Evolutionary conservation across 768 basidiomycete genomes (phyloP), one percentile per base, ranked within the genome.

Genomic region (Paxillus ammoniavirescens): DNA sequence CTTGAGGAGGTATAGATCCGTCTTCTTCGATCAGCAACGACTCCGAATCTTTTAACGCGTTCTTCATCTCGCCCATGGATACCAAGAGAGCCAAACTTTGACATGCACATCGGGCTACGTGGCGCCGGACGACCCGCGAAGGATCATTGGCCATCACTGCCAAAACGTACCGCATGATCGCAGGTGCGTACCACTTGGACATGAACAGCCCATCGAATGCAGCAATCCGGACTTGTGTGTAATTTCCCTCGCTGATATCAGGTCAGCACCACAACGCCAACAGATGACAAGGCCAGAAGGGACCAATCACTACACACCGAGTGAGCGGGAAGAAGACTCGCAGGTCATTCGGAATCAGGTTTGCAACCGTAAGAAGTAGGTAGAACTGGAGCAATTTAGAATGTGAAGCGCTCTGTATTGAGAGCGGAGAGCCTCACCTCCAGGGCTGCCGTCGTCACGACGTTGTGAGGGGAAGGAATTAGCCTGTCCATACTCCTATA

Each of bases 191-290:
- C 93, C 93, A 89, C 50, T 93, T 87, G 53, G 88, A 88, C 67
- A 93, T 73, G 77, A 96, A 87, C 9, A 98, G 78, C 33, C 92
- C 91, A 70, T 99, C 97, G 61, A 99, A 97, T 4, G 97, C 96
- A 4, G 91, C 86, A 42, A 93, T 81, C 43, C 97, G 87, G 42
- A 99, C 91, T 65, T 91, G 88, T 2, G 87, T 87, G 61, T 89
- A 93, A 65, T 98, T 97, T 38, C 96, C 97, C 72, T 97, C 93
- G 23, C 95, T 95, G 59, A 26, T 54, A 50, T 36, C 15, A 42
- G 43, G 53, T 61, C n/a, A 64, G 57, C 9, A 47, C 51, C 40
- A 23, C 18, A 45, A 23, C 13, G 26, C 43, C 18, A 31, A 9
- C 12, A 17, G 17, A 47, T 31, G 17, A 43, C n/a, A 41, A 48